phyloP scores from a whole-genome alignment of 805 yeast species.

The Teunomyces gatunensis region DNA sequence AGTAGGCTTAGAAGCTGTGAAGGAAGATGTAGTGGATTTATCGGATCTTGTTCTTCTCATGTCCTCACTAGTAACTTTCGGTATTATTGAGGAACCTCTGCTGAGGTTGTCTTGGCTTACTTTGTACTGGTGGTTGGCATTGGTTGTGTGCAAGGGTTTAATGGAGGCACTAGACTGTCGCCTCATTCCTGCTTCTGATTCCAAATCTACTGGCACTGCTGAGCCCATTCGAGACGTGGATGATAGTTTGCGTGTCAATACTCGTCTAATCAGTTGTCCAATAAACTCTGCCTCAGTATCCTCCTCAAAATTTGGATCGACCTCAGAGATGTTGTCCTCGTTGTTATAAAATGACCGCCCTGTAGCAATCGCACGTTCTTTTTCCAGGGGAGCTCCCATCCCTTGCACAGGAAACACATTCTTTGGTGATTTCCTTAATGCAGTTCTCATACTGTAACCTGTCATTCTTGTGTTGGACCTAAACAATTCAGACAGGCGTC shows the following conservation, averaged over 20 bases:
- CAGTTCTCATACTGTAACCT: conserved; percentile 4
- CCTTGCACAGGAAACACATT: conserved; percentile 81
- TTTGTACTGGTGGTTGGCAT: conserved; percentile 6
- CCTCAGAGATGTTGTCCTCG: background rate
- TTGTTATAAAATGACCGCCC: conserved; percentile 8
- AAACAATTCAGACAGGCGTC: conserved; percentile 4
- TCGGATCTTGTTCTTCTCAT: background rate
- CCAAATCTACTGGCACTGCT: conserved; percentile 6
- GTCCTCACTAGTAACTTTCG: background rate
- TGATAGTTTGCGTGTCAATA: conserved; percentile 11
- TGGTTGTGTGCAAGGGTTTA: conserved; percentile 5
- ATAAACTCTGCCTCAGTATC: conserved; percentile 18
- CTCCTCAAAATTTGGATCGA: conserved; percentile 4
- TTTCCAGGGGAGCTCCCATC: conserved; percentile 63
- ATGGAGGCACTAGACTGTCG: conserved; percentile 9
- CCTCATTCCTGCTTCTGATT: conserved; percentile 6
- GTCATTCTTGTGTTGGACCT: conserved; percentile 12
- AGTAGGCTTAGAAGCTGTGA: background rate
- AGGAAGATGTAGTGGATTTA: background rate
- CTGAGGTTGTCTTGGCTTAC: background rate
- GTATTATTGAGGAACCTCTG: background rate
- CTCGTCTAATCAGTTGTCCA: conserved; percentile 18
- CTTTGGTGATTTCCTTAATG: conserved; percentile 49
- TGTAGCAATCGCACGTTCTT: conserved; percentile 58
- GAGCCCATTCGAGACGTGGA: background rate